Evolutionary conservation across 768 basidiomycete species (phyloP), one percentile per base, ranked within the genome.

Genomic region (Macrolepiota dolichaula): DNA sequence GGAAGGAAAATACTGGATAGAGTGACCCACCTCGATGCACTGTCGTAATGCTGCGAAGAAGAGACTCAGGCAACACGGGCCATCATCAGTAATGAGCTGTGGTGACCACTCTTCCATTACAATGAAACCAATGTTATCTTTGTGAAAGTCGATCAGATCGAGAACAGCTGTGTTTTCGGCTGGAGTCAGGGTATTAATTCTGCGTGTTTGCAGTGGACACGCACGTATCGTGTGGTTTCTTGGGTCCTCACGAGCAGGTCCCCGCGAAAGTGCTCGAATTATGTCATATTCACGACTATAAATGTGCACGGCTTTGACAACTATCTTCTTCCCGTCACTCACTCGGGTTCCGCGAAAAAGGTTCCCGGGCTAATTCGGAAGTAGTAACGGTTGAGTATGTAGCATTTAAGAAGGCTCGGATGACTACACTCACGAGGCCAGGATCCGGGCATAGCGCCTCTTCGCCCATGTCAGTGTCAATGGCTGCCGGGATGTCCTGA

Each of bases 51-150:
- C 81, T 3, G 74, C 75, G 25, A 91, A 70, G 66, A 89, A 88
- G 13, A 76, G 72, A 44, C 72, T 72, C 53, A 86, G 69, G 64
- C 77, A 83, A 67, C 79, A 81, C 5, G 86, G 85, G 25, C 76
- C 72, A 37, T 76, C 74, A 61, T 75, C 76, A 13, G 79, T 73
- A 24, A 87, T 76, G 22, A 90, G 73, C 57, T 86, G 81, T 11
- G 88, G 77, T 13, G 85, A 86, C 90, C 90, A 92, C 71, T 89
- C 82, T 68, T 91, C 90, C 88, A 90, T 91, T 25, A 91, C 84
- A 59, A 92, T 85, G 66, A 92, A 86, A 13, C 77, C 84, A 38
- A 88, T 68, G 52, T 75, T 70, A 61, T 88, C 86, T 10, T 75
- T 67, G 2, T 74, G 69, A 22, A 83, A 74, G 64, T 83, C 80